These are phyloP conservation scores for Physcia stellaris DNA, from an alignment of 495 filamentous ascomycete species.

Conservation along the genomic window DNA sequence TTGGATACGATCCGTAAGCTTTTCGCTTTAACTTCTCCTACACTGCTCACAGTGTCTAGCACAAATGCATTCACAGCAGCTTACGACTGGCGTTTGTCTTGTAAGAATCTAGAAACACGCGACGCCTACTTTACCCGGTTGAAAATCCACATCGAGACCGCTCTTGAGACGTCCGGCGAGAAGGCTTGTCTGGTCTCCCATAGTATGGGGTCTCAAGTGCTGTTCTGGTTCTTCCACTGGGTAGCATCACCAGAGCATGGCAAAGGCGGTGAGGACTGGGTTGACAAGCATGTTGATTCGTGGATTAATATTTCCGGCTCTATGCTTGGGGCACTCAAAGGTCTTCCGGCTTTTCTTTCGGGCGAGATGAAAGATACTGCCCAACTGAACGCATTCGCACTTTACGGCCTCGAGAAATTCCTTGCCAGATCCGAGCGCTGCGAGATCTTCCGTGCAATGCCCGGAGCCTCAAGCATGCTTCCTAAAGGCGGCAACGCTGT, in stretches of 20 bases:
- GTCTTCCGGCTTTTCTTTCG: conserved; percentile 76
- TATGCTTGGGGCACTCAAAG: conserved; percentile 93
- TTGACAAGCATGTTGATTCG: conserved; percentile 75
- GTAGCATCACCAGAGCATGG: conserved; percentile 70
- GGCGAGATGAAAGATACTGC: conserved; percentile 98
- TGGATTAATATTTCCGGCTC: conserved; percentile 98
- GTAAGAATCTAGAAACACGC: conserved; percentile 70
- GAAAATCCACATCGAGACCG: conserved; percentile 80
- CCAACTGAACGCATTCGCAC: conserved; percentile 92
- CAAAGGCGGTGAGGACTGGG: conserved; percentile 74
- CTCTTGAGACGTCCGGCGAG: conserved; percentile 48
- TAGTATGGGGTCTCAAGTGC: conserved; percentile 92
- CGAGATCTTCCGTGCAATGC: conserved; percentile 94
- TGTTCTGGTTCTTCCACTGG: conserved; percentile 98
- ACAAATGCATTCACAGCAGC: conserved; percentile 91
- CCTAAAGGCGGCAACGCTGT: conserved; percentile 90
- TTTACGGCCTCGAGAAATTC: conserved; percentile 95
- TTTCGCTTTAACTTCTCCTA: background rate
- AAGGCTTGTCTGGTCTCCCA: conserved; percentile 86
- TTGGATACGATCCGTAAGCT: conserved; percentile 73
- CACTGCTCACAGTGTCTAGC: background rate
- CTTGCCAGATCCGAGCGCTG: conserved; percentile 76
- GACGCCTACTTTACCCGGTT: conserved; percentile 89
- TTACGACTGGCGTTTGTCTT: conserved; percentile 97
- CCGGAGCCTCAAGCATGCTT: conserved; percentile 89